phyloP scores from a whole-genome alignment of 1,139 yeast species.

The Kodamaea arcana region DNA sequence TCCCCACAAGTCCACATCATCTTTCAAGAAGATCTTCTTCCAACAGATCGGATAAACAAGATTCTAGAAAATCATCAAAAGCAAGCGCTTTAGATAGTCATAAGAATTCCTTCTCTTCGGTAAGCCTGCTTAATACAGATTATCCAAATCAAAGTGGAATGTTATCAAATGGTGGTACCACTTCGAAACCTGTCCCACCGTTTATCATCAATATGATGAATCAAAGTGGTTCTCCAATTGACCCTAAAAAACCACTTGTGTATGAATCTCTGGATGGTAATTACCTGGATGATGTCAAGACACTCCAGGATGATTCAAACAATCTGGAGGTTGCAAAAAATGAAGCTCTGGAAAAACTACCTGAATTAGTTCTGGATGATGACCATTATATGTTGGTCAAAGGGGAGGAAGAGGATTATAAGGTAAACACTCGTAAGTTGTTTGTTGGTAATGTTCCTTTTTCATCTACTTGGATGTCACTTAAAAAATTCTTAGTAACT shows the following conservation, averaged over 20 bases:
- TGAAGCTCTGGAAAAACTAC: not conserved
- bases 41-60: conserved; percentile 3
- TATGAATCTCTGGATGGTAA: not conserved
- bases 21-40: conserved; percentile 3
- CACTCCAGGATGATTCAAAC: not conserved
- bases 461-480: conserved; percentile 51
- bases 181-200: conserved; percentile 20
- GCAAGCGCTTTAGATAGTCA: conserved; percentile 5
- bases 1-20: conserved; percentile 3
- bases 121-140: conserved; percentile 2
- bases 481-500: conserved; percentile 43
- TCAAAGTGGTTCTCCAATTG: conserved; percentile 3
- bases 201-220: conserved; percentile 29
- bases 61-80: conserved; percentile 5
- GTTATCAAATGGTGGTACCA: not conserved
- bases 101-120: conserved; percentile 6
- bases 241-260: conserved; percentile 1
- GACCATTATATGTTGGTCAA: conserved; percentile 18
- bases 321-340: no score
- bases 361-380: conserved; percentile 4
- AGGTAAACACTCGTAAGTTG: conserved; percentile 37
- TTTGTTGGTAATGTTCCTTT: conserved; percentile 60
- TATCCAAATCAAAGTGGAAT: not conserved
- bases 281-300: not conserved
- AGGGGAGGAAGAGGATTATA: conserved; percentile 24